phyloP scores from a whole-genome alignment of 192 early-diverging fungal species.

The Ambispora gerdemannii region DNA sequence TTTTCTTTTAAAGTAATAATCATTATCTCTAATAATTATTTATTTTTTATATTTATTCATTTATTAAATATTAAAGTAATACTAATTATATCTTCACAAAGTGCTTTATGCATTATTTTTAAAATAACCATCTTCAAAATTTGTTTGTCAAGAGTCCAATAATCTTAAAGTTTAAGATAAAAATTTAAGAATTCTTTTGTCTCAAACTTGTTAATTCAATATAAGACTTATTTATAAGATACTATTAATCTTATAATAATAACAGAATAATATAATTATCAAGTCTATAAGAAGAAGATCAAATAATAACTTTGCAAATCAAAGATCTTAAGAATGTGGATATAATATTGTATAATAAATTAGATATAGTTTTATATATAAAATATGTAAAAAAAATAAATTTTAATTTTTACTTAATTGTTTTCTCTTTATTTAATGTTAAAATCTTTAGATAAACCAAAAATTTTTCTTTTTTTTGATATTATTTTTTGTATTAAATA shows the following conservation, averaged over 20 bases:
- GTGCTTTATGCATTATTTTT: neutral
- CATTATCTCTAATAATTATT: neutral
- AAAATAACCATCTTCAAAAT: neutral
- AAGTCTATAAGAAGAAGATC: neutral
- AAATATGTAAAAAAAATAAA: neutral
- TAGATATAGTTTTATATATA: neutral
- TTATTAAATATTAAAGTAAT: neutral
- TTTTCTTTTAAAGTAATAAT: neutral
- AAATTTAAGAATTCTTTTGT: constrained; percentile 3
- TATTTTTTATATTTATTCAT: neutral
- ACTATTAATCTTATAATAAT: neutral
- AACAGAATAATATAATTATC: neutral
- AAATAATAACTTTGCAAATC: neutral
- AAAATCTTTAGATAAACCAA: neutral
- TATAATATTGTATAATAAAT: neutral
- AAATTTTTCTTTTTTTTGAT: neutral
- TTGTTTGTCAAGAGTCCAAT: neutral
- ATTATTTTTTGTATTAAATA: neutral
- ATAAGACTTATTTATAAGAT: neutral
- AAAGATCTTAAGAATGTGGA: neutral
- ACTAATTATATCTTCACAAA: neutral
- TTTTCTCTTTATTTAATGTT: neutral
- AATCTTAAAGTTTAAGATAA: neutral
- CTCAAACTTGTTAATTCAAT: constrained; percentile 1
- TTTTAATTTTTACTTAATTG: neutral